Conservation (phyloP, 495 filamentous ascomycete species). For the Pseudoneurospora amorphoporcata region DNA sequence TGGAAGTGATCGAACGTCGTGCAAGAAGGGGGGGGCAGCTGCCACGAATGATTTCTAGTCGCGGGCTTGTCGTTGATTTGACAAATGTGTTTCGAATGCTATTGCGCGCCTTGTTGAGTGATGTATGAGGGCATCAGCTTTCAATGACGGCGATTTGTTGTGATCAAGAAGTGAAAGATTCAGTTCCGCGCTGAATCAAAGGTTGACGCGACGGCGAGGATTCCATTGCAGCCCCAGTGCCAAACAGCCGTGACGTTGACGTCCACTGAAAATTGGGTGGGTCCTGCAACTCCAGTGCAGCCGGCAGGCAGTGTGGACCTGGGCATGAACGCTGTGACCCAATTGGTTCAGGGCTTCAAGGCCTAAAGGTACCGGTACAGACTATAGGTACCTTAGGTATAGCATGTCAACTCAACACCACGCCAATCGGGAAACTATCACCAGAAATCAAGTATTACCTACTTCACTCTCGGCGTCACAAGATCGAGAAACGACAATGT, state of each 20-base stretch:
- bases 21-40: neutral
- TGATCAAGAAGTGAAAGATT: neutral
- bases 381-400: too few relatives aligned
- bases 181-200: neutral
- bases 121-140: neutral
- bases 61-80: neutral
- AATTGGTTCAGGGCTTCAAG: neutral
- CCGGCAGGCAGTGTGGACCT: too few relatives aligned
- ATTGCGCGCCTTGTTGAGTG: neutral
- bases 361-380: neutral
- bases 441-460: neutral
- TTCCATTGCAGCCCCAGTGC: neutral
- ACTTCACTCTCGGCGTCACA: neutral
- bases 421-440: neutral
- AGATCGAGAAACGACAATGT: neutral
- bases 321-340: neutral
- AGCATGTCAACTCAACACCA: neutral
- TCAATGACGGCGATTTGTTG: neutral
- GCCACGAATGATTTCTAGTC: neutral
- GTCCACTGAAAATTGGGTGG: neutral
- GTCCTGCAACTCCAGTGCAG: neutral
- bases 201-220: neutral
- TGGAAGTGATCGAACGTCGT: neutral
- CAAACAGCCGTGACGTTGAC: neutral
- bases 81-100: neutral